Conservation (phyloP, 495 filamentous ascomycete genomes). For the Jackrogersella multiformis region DNA sequence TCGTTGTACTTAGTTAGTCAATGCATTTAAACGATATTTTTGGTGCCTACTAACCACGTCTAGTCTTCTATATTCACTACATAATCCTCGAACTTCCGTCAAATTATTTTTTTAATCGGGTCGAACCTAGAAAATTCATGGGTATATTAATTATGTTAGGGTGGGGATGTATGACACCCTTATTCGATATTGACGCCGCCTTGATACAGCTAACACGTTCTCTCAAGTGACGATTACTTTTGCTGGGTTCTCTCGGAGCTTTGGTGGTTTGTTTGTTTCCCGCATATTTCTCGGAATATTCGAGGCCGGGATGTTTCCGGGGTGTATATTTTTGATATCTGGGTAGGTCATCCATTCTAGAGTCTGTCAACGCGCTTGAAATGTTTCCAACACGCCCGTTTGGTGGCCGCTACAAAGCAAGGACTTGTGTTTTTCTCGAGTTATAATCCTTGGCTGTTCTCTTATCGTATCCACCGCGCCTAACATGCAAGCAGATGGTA, state of each 20-base stretch:
- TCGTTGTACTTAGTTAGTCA: conserved; percentile 1
- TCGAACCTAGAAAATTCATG: conserved; percentile 9
- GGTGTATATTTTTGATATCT: conserved; percentile 1
- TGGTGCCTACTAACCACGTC: not conserved
- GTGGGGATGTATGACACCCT: conserved; percentile 8
- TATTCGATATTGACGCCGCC: not conserved
- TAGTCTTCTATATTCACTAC: conserved; percentile 8
- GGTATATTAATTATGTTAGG: not conserved
- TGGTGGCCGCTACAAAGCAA: too few species aligned
- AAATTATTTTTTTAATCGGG: conserved; percentile 3
- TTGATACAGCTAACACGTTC: not conserved
- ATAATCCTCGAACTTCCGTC: conserved; percentile 6
- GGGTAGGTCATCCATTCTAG: not conserved
- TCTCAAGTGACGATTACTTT: conserved; percentile 1
- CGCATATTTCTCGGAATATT: conserved; percentile 1
- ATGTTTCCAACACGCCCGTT: too few species aligned
- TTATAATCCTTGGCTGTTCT: not conserved
- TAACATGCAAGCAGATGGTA: not conserved
- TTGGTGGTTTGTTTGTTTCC: not conserved
- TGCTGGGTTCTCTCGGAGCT: not conserved
- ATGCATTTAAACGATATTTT: not conserved
- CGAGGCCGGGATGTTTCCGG: conserved; percentile 5
- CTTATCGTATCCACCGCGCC: not conserved
- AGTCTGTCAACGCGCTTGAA: not conserved
- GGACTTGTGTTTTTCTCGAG: too few species aligned